Base-by-base conservation (phyloP, 1,284 basidiomycete species). In the Caloboletus inedulis region DNA sequence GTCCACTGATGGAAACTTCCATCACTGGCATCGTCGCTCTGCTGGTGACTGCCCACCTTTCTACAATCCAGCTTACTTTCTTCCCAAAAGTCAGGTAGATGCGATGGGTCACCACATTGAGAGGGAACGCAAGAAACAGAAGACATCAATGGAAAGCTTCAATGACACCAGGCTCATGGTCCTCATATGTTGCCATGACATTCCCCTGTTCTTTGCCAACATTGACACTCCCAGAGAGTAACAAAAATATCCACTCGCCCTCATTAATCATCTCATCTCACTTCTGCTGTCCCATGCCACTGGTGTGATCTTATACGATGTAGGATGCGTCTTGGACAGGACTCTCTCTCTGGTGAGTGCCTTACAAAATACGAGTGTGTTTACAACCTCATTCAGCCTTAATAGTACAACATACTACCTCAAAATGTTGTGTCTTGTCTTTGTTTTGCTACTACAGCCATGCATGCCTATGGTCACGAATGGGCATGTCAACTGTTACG, bases 401-500 rank as follows among this genome's bases (percentile, higher is more conserved):
- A 25, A 25, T 25, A 25, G 23, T 25, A 25, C 6, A 25, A 25
- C 6, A 25, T 25, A 25, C 23, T 25, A 25, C 6, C 23, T 25
- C 6, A 25, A 25, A 25, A 25, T 25, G 23, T 25, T 25, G 23
- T 25, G 23, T 25, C 23, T 25, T 6, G 8, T 21, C 19, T 39
- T 39, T 21, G n/a, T 0, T 52, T 52, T 3, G 45, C 37, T 6
- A 52, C 50, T 1, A 47, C 43, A 2, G 42, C 48, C 2, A 49
- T 27, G 27, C 27, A 27, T 8, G 27, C 8, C 6, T 27, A 27
- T 27, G 27, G 27, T 44, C 43, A 51, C 7, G 13, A 51, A 16
- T 51, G 49, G 49, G 42, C 19, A 14, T 54, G 35, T 7, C 45
- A 46, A 21, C n/a, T 46, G n/a, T n/a, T n/a, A n/a, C n/a, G n/a